Base-by-base conservation (phyloP, 768 basidiomycete species). In the Pisolithus albus region DNA sequence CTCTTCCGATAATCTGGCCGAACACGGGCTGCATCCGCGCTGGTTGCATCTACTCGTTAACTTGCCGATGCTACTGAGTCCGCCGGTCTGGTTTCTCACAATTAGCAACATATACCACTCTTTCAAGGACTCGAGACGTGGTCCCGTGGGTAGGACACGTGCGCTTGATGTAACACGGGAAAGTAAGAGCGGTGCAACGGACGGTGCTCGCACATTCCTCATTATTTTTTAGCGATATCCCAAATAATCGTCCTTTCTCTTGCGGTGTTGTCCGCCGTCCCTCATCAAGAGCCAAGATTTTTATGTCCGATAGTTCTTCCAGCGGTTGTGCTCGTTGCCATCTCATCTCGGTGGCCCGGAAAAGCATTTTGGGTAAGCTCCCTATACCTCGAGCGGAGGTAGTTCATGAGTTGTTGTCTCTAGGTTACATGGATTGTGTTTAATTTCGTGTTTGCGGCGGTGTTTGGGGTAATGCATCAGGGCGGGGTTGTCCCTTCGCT, bases 401-500 rank as follows among this genome's bases (percentile, higher is more conserved):
- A 47, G 15, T 39, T 28, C 21, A 32, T 18, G 37, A 6, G 45
- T 23, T 5, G 39, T 15, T 43, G 24, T 32, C 49, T 24, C 16
- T 34, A 72, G 72, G 43, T 50, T 4, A 51, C 56, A 5, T 70
- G 69, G 65, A 52, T 63, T 39, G 43, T 49, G 18, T 63, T 61
- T 18, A 74, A 74, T 38, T 1, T 56, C 11, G 46, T 53, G 4
- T 61, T 71, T 3, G 58, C 60, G 0, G n/a, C 65, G 5, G 52
- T 72, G 11, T 73, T 72, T 40, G 72, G 71, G 13, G 6, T 73
- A 42, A 50, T 72, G 28, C 72, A 73, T 32, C 72, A 73, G 54
- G 72, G 70, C 38, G 72, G 72, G 16, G 60, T 73, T n/a, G 64
- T 72, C n/a, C 72, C 65, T 5, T 73, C 72, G 23, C 61, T 68